Conservation (phyloP, 176 grass and related monocot genomes). For the Chloris gayana region DNA sequence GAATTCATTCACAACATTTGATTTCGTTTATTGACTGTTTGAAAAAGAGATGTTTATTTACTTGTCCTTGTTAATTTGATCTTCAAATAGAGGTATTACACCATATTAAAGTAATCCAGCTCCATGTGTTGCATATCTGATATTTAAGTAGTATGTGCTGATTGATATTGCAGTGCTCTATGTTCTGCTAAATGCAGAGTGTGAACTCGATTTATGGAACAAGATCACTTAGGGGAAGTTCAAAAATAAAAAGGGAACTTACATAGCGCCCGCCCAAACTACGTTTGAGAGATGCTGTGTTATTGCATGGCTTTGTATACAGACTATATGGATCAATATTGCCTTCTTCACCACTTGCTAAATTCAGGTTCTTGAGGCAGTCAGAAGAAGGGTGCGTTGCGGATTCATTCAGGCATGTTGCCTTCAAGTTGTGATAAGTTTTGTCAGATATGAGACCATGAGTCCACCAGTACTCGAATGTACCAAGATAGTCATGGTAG, state of each 20-base stretch:
- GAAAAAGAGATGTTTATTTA: neutral
- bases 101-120: constrained; percentile 6
- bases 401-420: constrained; percentile 62
- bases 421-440: constrained; percentile 84
- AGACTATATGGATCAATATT: constrained; percentile 95
- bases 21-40: constrained; percentile 6
- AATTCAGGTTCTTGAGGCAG: constrained; percentile 75
- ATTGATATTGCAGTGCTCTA: constrained; percentile 4
- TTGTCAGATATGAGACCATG: constrained; percentile 91
- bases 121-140: neutral
- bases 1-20: neutral
- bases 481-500: constrained; percentile 93
- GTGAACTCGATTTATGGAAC: constrained; percentile 7
- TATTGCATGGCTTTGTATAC: constrained; percentile 82
- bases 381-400: constrained; percentile 83
- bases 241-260: constrained; percentile 22
- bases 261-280: constrained; percentile 76
- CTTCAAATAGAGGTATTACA: neutral
- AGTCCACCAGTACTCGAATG: constrained; percentile 98
- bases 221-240: neutral
- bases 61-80: neutral
- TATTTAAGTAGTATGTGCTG: constrained; percentile 16
- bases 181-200: neutral
- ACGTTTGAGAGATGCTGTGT: constrained; percentile 63
- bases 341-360: constrained; percentile 79